Evolutionary conservation across 2,329 filamentous ascomycete genomes (phyloP), one percentile per base, ranked within the genome.

Genomic region (Penicillium sp.): DNA sequence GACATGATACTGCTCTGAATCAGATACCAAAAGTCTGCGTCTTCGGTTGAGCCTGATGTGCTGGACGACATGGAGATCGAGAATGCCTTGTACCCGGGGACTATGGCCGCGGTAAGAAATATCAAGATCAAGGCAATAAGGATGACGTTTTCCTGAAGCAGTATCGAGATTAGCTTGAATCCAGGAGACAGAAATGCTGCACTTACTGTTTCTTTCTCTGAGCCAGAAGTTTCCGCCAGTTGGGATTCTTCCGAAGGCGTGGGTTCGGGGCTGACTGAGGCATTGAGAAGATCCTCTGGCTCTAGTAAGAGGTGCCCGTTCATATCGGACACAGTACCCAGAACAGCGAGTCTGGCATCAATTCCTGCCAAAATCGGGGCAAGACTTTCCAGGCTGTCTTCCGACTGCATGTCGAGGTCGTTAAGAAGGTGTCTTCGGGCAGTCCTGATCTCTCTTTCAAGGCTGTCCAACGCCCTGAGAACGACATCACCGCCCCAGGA

Each of bases 11-110:
- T 54, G 31, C 51, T 46, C 11, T 54, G 51, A 16, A 54, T 54
- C 22, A 54, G 31, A 46, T 54, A 54, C 51, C 22, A 36, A 13
- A 54, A 54, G 22, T 54, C 31, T 37, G 51, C 51, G 44, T 54
- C 51, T 5, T 14, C 24, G 22, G 46, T 16, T n/a, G 51, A 54
- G 40, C 51, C 51, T 22, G 51, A 16, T n/a, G 10, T 14, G 40
- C 24, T 54, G 1, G 51, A 54, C 14, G 35, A 18, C 51, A 44
- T 44, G 6, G 51, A 54, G 16, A 54, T 54, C 18, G 51, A 46
- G 39, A 54, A 54, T 22, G 39, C 51, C 33, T 44, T 54, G 51
- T 54, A 54, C 46, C 51, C 51, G 6, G 51, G 51, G 2, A 54
- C 51, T 19, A 54, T 46, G 6, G 51, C 37, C 22, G 51, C 51